Evolutionary conservation across 139 green algal species (phyloP).

Genomic region (Auxenochlorella protothecoides): DNA sequence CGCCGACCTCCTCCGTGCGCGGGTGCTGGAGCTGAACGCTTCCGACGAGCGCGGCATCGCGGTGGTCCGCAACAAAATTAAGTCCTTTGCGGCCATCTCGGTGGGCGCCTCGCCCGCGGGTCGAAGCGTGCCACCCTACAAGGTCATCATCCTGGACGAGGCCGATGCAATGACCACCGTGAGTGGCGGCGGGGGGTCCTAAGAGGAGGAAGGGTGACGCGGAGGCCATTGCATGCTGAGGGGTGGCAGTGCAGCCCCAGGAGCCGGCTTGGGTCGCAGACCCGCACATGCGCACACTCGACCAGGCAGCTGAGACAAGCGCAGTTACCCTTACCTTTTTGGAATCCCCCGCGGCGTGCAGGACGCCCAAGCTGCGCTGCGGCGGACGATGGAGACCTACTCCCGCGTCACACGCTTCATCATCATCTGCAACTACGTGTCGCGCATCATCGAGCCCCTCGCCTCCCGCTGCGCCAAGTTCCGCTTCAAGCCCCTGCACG

Average conservation of each 20-base stretch:
- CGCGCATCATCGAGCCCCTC: constrained; percentile 95
- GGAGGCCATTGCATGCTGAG: neutral
- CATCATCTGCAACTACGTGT: constrained; percentile 99
- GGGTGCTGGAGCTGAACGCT: constrained; percentile 96
- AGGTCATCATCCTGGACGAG: constrained; percentile 97
- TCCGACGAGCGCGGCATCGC: constrained; percentile 91
- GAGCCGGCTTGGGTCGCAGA: too few species aligned
- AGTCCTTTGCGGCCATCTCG: constrained; percentile 72
- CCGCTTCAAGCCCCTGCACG: constrained; percentile 65
- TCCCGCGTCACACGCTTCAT: constrained; percentile 84
- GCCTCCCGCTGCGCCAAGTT: constrained; percentile 85
- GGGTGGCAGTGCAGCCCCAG: neutral
- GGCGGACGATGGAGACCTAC: constrained; percentile 94
- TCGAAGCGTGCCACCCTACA: constrained; percentile 89
- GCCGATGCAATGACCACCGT: constrained; percentile 87
- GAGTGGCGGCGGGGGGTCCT: neutral
- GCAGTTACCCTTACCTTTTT: too few species aligned
- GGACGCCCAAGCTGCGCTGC: constrained; percentile 93
- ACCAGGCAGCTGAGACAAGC: too few species aligned
- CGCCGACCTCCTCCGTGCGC: constrained; percentile 46
- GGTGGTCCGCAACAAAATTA: constrained; percentile 88
- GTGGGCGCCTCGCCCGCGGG: constrained; percentile 59
- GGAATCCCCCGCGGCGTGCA: constrained; percentile 11
- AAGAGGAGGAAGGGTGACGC: neutral
- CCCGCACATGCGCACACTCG: too few species aligned